phyloP scores from a whole-genome alignment of 192 early-diverging fungal genomes.

The Thoreauomyces humboldtii region DNA sequence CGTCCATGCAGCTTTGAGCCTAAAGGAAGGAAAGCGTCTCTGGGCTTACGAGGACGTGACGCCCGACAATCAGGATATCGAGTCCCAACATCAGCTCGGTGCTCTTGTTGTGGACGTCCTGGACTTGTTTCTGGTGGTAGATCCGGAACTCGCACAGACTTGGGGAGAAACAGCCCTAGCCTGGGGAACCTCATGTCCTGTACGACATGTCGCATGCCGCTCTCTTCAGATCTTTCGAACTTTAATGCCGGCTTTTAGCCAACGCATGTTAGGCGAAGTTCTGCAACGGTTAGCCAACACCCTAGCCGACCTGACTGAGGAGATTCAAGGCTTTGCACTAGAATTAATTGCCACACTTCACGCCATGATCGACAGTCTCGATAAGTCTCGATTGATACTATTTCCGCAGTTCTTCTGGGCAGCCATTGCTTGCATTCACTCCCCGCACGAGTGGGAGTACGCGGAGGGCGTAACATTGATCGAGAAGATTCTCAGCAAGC shows the following conservation, averaged over 20 bases:
- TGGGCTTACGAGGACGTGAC: slow-evolving; percentile 81
- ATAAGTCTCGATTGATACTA: slow-evolving; percentile 50
- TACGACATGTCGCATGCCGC: slow-evolving; percentile 81
- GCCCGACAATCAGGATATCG: slow-evolving; percentile 46
- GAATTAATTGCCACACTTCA: slow-evolving; percentile 73
- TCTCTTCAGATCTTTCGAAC: slow-evolving; percentile 81
- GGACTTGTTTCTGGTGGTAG: slow-evolving; percentile 40
- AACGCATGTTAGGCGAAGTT: slow-evolving; percentile 74
- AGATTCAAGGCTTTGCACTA: slow-evolving; percentile 78
- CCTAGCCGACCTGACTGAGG: slow-evolving; percentile 68
- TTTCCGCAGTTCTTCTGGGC: slow-evolving; percentile 86
- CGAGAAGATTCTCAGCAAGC: slow-evolving; percentile 56
- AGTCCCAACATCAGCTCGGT: slow-evolving; percentile 31
- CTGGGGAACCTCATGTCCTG: slow-evolving; percentile 81
- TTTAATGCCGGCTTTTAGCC: slow-evolving; percentile 67
- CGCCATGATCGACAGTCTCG: slow-evolving; percentile 59
- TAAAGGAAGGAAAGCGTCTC: slow-evolving; percentile 72
- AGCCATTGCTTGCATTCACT: slow-evolving; percentile 66
- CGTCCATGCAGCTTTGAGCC: slow-evolving; percentile 49
- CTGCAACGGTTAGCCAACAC: slow-evolving; percentile 72
- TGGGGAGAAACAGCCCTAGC: slow-evolving; percentile 80
- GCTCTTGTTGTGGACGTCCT: slow-evolving; percentile 45
- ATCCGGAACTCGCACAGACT: slow-evolving; percentile 38
- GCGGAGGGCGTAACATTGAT: slow-evolving; percentile 67
- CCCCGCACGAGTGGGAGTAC: slow-evolving; percentile 75